These are phyloP conservation scores for Calamus simplicifolius DNA, from an alignment of 176 grass and related monocot species.

Conservation along the genomic window DNA sequence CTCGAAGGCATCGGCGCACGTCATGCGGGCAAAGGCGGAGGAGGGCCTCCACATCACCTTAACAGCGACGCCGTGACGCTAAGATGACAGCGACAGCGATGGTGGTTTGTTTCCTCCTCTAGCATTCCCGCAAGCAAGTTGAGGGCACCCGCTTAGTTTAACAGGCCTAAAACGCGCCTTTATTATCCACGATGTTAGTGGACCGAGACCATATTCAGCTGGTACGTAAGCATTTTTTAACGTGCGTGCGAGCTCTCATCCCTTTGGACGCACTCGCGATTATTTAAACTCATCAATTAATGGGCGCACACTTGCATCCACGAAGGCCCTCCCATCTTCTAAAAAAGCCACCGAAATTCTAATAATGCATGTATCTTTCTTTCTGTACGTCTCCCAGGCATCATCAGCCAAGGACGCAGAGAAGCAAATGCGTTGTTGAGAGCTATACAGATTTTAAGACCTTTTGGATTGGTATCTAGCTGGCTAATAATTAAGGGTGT, in stretches of 20 bases:
- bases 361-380: not conserved
- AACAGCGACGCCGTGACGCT: not conserved
- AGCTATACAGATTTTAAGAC: no score
- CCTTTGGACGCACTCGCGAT: not conserved
- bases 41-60: not conserved
- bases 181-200: not conserved
- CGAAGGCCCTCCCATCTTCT: not conserved
- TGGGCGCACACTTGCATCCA: not conserved
- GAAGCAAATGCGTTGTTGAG: no score
- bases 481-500: not conserved
- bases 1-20: not conserved
- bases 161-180: not conserved
- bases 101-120: not conserved
- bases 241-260: not conserved
- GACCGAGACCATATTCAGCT: not conserved
- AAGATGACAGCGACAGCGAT: not conserved
- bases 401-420: not conserved
- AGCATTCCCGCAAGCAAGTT: not conserved
- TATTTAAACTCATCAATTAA: not conserved
- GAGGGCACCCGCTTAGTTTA: not conserved
- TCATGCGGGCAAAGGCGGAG: not conserved
- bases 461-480: not conserved
- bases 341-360: not conserved
- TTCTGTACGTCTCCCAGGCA: not conserved
- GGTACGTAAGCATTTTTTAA: not conserved